Evolutionary conservation across 768 basidiomycete species (phyloP).

Genomic region (Suillus paluster): DNA sequence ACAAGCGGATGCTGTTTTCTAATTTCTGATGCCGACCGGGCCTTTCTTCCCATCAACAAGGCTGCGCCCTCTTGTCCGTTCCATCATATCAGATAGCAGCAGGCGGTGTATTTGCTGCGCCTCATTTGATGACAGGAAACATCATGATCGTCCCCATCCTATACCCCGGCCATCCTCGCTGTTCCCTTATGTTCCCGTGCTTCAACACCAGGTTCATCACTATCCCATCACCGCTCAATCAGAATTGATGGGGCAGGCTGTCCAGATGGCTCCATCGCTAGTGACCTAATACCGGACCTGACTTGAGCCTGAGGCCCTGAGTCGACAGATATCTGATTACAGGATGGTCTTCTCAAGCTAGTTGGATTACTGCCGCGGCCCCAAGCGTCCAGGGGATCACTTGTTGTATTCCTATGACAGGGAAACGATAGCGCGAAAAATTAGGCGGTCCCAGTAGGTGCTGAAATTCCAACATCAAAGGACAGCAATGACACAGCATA

Average conservation of each 20-base stretch:
- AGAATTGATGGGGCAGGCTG: slow-evolving; percentile 1
- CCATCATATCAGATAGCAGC: not conserved
- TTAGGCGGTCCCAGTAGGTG: not conserved
- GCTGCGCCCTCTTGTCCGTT: not conserved
- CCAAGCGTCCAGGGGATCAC: not conserved
- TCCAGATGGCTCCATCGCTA: not conserved
- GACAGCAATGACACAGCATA: not conserved
- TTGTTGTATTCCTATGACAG: not conserved
- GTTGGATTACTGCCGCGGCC: not conserved
- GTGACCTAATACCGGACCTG: not conserved
- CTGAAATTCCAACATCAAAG: not conserved
- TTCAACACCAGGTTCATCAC: not conserved
- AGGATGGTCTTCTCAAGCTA: not conserved
- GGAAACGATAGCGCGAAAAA: too few species aligned
- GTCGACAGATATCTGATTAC: not conserved
- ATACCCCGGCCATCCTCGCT: not conserved
- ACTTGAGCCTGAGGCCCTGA: not conserved
- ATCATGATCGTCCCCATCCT: not conserved
- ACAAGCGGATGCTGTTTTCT: too few species aligned
- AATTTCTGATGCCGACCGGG: not conserved
- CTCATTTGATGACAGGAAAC: not conserved
- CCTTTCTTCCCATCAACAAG: not conserved
- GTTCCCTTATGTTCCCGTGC: not conserved
- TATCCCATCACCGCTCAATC: not conserved
- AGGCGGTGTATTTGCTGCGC: not conserved